phyloP scores from a whole-genome alignment of 2,329 filamentous ascomycete genomes.

The Alternaria solani region DNA sequence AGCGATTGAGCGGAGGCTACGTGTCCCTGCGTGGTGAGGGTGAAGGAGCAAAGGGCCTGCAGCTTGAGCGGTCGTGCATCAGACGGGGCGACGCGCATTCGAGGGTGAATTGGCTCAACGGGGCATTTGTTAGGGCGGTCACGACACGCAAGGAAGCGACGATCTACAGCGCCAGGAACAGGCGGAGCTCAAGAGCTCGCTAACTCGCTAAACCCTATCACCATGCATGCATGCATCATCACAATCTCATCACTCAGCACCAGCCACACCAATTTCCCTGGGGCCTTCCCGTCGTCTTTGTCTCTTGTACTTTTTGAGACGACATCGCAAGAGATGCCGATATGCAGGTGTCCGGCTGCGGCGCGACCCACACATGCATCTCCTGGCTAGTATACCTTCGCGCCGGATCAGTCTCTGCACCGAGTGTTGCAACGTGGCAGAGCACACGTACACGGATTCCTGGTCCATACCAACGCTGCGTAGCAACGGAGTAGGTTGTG shows the following conservation, averaged over 20 bases:
- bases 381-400: slow-evolving; percentile 6
- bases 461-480: slow-evolving; percentile 6
- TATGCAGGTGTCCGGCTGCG: slow-evolving; percentile 11
- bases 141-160: slow-evolving; percentile 18
- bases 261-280: slow-evolving; percentile 4
- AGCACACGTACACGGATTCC: slow-evolving; percentile 7
- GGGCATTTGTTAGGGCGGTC: slow-evolving; percentile 21
- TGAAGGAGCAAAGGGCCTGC: slow-evolving; percentile 13
- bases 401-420: slow-evolving; percentile 9
- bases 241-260: slow-evolving; percentile 19
- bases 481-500: neutral
- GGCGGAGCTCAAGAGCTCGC: slow-evolving; percentile 8
- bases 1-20: slow-evolving; percentile 13
- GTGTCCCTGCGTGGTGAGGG: neutral
- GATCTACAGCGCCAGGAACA: slow-evolving; percentile 27
- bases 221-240: slow-evolving; percentile 14
- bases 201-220: slow-evolving; percentile 22
- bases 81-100: slow-evolving; percentile 16
- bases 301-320: neutral
- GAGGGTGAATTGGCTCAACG: slow-evolving; percentile 15
- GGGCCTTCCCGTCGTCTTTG: neutral
- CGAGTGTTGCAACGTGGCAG: slow-evolving; percentile 9
- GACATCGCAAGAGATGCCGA: neutral
- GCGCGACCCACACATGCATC: slow-evolving; percentile 6
- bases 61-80: slow-evolving; percentile 15